Evolutionary conservation across 192 early-diverging fungal species (phyloP).

Genomic region (Backusella mclennaniae): DNA sequence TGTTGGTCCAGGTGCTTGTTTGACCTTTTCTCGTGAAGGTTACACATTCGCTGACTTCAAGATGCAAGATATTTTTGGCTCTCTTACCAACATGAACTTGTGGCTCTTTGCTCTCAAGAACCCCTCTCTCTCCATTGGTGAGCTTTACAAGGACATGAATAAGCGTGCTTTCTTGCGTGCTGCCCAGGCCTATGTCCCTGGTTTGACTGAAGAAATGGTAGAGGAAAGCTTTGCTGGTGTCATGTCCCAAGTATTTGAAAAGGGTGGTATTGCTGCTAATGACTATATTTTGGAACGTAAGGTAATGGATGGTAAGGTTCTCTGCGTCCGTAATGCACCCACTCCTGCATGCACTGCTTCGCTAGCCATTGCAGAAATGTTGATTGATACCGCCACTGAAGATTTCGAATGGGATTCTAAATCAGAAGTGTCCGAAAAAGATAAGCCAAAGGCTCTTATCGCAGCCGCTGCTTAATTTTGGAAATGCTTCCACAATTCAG

Average conservation of each 20-base stretch:
- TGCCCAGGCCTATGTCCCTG: slow-evolving; percentile 30
- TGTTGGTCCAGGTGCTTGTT: slow-evolving; percentile 34
- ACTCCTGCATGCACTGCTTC: slow-evolving; percentile 37
- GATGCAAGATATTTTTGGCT: slow-evolving; percentile 18
- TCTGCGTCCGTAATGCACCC: slow-evolving; percentile 38
- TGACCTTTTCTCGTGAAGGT: slow-evolving; percentile 39
- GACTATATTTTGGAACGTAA: slow-evolving; percentile 39
- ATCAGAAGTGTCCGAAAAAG: not conserved
- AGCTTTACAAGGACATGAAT: slow-evolving; percentile 37
- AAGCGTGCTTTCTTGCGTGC: slow-evolving; percentile 30
- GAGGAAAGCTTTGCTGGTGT: slow-evolving; percentile 38
- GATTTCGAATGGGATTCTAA: slow-evolving; percentile 31
- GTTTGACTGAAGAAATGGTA: slow-evolving; percentile 34
- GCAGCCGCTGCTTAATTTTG: slow-evolving; percentile 5
- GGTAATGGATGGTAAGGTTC: slow-evolving; percentile 28
- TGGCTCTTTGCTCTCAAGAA: slow-evolving; percentile 38
- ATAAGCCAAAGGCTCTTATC: slow-evolving; percentile 1
- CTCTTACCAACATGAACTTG: slow-evolving; percentile 23
- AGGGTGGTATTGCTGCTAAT: slow-evolving; percentile 32
- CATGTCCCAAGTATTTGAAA: slow-evolving; percentile 35
- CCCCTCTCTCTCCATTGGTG: slow-evolving; percentile 24
- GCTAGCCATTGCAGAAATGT: slow-evolving; percentile 34
- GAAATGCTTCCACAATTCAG: not conserved
- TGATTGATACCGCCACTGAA: slow-evolving; percentile 30
- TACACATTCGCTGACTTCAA: slow-evolving; percentile 28